phyloP scores from a whole-genome alignment of 108 stramenopile genomes.

The Epipyxis sp. region DNA sequence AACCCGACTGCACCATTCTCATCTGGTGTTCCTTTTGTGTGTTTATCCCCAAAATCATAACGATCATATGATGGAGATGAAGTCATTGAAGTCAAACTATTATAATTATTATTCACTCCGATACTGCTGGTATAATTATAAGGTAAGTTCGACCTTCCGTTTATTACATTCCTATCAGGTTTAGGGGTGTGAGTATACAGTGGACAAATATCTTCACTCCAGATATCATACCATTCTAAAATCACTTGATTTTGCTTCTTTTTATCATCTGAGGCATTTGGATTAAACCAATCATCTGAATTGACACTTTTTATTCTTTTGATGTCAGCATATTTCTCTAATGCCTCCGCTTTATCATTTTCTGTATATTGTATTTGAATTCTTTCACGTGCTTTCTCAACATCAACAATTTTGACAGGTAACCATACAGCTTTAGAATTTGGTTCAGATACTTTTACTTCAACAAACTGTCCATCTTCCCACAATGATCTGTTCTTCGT shows the following conservation, averaged over 20 bases:
- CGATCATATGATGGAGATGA: neutral
- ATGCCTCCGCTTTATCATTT: neutral
- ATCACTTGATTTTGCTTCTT: too few relatives aligned
- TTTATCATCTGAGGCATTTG: neutral
- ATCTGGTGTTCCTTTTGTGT: neutral
- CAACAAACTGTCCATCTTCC: neutral
- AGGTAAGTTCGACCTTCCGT: neutral
- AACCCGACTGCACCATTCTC: constrained; percentile 76
- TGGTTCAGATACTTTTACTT: neutral
- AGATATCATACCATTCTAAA: neutral
- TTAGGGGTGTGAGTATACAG: neutral
- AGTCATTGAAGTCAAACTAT: neutral
- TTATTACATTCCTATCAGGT: neutral
- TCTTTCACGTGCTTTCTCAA: neutral
- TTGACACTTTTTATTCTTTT: neutral
- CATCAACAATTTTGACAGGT: neutral
- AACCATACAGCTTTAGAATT: neutral
- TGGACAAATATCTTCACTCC: neutral
- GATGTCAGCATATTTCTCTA: neutral
- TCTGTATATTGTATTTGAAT: neutral
- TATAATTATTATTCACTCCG: neutral
- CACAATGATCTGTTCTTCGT: neutral
- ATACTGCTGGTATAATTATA: neutral
- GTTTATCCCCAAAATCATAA: too few relatives aligned
- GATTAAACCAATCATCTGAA: neutral